Evolutionary conservation across 257 asterid species (phyloP).

Genomic region (Marsdenia floribunda): DNA sequence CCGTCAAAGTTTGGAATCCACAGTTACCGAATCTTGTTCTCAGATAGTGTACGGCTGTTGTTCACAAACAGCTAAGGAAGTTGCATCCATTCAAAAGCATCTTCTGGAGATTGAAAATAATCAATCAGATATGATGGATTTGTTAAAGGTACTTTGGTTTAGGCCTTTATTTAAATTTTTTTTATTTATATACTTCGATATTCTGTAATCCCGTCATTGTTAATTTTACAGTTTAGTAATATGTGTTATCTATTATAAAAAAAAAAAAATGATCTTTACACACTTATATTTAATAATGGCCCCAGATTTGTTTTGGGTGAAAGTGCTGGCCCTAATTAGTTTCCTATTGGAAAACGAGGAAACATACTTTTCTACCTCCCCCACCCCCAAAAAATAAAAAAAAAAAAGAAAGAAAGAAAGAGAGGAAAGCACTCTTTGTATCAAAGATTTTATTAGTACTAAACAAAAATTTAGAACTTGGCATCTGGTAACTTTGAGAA

Average conservation of each 20-base stretch:
- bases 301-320: background rate
- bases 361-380: no score
- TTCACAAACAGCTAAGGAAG: conserved; percentile 63
- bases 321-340: background rate
- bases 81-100: conserved; percentile 58
- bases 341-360: background rate
- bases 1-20: conserved; percentile 80
- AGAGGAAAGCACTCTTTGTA: background rate
- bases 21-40: conserved; percentile 64
- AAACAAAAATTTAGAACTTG: background rate
- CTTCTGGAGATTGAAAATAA: conserved; percentile 76
- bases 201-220: background rate
- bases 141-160: conserved; percentile 59
- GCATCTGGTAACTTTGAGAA: background rate
- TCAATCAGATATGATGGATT: conserved; percentile 72
- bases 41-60: conserved; percentile 44
- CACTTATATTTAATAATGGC: background rate
- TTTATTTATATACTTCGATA: background rate
- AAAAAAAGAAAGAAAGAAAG: background rate
- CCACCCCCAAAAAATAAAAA: background rate
- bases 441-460: background rate
- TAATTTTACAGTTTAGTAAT: background rate
- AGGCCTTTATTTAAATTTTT: conserved; percentile 2
- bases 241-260: background rate
- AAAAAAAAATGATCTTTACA: background rate